Base-by-base conservation (phyloP, 2,329 filamentous ascomycete genomes). In the Fusarium sp. region DNA sequence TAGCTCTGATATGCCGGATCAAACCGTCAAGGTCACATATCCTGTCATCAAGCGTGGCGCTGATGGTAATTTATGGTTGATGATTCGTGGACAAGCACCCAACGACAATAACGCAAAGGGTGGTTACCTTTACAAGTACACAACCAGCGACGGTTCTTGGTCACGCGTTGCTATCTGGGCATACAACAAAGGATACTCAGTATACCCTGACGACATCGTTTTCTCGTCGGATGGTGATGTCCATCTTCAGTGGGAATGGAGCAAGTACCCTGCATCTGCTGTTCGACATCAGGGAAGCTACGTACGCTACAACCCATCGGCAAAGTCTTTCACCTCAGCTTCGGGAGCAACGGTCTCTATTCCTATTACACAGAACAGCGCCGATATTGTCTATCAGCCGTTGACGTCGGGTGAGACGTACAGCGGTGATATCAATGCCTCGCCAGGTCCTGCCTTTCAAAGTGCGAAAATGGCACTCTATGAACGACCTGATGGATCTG, bases 231-330 rank as follows among this genome's bases (percentile, higher is more conserved):
- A 75, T 23, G 72, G 74, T 11, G 73, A 75, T 28, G 61, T 75
- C 3, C 74, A 75, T 46, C 28, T 75, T 7, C 73, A 75, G 43
- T 75, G 74, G 74, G 74, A 75, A 41, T 75, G 74, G 74, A 67
- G 65, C 60, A 74, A 75, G 49, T 73, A 68, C 34, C 74, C 74
- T 11, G 72, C 74, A 11, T 75, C 74, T 20, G 73, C 48, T 23
- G 61, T 64, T 1, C 74, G 74, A 23, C 74, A 75, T 18, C 67
- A 75, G 46, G 74, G 73, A 46, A 74, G 72, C 16, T 75, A 75
- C 56, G 49, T 72, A 3, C 71, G 74, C 8, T 75, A 75, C 25
- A 64, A 48, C 0, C 74, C 74, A 4, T 75, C 73, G 1, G 70
- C 71, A 1, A 61, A 67, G 25, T 50, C 49, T 1, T 75, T 65